These are phyloP conservation scores for Phytopythium oedochilum DNA, from an alignment of 352 stramenopile species.

Conservation along the genomic window DNA sequence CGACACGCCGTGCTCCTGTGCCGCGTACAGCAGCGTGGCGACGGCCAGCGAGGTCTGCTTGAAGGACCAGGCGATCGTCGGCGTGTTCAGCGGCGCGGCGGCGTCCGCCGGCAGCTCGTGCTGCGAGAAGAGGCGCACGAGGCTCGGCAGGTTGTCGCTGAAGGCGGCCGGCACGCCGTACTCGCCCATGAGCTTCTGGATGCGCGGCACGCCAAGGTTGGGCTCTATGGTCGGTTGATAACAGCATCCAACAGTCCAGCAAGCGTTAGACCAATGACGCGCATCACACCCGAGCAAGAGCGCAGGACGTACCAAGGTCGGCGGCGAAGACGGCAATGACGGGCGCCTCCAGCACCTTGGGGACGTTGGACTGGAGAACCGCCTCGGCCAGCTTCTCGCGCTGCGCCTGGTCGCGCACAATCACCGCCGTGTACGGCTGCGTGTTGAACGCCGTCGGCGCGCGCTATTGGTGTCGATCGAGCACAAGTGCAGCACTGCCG, in stretches of 20 bases:
- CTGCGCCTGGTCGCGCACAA: constrained; percentile 46
- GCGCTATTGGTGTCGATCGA: constrained; percentile 16
- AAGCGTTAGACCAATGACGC: constrained; percentile 14
- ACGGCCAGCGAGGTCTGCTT: constrained; percentile 70
- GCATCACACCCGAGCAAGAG: not conserved
- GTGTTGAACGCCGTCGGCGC: constrained; percentile 71
- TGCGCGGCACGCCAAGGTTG: constrained; percentile 51
- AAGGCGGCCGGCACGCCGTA: constrained; percentile 34
- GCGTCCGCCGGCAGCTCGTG: constrained; percentile 10
- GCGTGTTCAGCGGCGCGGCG: constrained; percentile 36
- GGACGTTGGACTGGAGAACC: constrained; percentile 56
- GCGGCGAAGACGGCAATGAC: constrained; percentile 66
- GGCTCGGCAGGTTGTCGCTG: constrained; percentile 37
- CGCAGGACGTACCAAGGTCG: constrained; percentile 37
- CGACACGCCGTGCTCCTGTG: constrained; percentile 45
- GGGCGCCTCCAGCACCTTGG: constrained; percentile 58
- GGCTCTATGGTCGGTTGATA: constrained; percentile 57
- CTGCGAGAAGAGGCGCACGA: constrained; percentile 47
- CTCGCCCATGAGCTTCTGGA: constrained; percentile 64
- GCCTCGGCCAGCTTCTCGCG: constrained; percentile 44
- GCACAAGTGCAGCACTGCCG: not conserved
- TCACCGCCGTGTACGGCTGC: constrained; percentile 54
- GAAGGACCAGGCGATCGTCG: constrained; percentile 62
- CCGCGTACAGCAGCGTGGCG: constrained; percentile 56
- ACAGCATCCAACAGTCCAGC: too few relatives aligned